Percentiles rank a stretch among this genome's conserved stretches.
phyloP scores from a whole-genome alignment of 768 basidiomycete species.

The Mycena venus region DNA sequence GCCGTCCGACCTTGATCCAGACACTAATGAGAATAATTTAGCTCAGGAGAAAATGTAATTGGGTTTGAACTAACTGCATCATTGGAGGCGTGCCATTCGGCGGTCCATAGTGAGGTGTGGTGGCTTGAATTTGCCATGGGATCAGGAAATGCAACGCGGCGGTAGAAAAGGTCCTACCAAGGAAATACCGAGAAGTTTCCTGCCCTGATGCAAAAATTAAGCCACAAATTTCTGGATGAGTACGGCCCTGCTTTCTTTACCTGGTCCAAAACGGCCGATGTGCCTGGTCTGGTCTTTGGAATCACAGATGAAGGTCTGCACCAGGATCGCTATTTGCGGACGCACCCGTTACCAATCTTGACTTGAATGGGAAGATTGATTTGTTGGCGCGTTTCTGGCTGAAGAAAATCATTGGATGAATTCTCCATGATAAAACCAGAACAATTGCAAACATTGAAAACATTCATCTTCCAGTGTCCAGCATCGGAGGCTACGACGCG shows the following conservation, averaged over 20 bases:
- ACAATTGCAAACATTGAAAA: slow-evolving; percentile 26
- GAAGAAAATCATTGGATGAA: not conserved
- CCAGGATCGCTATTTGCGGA: not conserved
- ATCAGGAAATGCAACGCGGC: not conserved
- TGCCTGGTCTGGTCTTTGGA: slow-evolving; percentile 4
- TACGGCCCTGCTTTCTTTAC: not conserved
- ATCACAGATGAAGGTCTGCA: not conserved
- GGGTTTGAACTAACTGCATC: slow-evolving; percentile 15
- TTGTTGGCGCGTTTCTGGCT: slow-evolving; percentile 20
- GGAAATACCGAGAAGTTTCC: slow-evolving; percentile 3
- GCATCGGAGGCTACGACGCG: slow-evolving; percentile 17
- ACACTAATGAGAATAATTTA: slow-evolving; percentile 4
- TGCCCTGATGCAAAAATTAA: not conserved
- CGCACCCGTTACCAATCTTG: slow-evolving; percentile 26
- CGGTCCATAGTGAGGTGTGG: slow-evolving; percentile 23
- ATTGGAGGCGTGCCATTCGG: slow-evolving; percentile 11
- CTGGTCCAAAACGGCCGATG: slow-evolving; percentile 24
- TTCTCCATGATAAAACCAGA: not conserved
- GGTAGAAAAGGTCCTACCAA: not conserved
- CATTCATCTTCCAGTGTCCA: slow-evolving; percentile 23
- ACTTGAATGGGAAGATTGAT: slow-evolving; percentile 20
- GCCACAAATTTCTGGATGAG: not conserved
- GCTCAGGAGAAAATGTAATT: not conserved
- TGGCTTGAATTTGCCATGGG: not conserved
- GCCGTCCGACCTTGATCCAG: slow-evolving; percentile 25